Conservation (phyloP, 2,329 filamentous ascomycete genomes). For the Tolypocladium inflatum region DNA sequence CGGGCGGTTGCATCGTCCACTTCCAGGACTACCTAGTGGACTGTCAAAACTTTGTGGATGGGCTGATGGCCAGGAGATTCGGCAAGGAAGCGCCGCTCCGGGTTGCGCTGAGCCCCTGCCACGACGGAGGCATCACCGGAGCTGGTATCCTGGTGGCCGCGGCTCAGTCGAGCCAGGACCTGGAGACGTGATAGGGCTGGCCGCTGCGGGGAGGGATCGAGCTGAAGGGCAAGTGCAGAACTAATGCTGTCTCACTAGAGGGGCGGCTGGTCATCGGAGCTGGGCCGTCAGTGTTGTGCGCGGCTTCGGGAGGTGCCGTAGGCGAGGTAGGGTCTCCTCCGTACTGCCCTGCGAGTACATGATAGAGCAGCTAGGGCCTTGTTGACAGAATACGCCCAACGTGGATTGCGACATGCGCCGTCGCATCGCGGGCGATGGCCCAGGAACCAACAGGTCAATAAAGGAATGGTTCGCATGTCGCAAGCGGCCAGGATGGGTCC, state of each 20-base stretch:
- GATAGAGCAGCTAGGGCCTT: neutral
- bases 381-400: neutral
- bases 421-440: neutral
- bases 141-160: slow-evolving; percentile 50
- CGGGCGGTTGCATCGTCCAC: slow-evolving; percentile 70
- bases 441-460: neutral
- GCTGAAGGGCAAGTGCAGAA: neutral
- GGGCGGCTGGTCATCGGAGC: neutral
- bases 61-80: slow-evolving; percentile 27
- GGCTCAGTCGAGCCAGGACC: slow-evolving; percentile 23
- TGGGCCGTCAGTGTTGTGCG: neutral
- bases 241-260: neutral
- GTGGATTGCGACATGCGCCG: neutral
- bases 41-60: slow-evolving; percentile 60
- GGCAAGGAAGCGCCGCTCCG: slow-evolving; percentile 23
- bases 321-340: no score
- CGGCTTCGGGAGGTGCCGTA: neutral
- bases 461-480: neutral
- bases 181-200: slow-evolving; percentile 6
- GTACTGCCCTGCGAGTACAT: neutral
- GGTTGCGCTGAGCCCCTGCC: slow-evolving; percentile 44
- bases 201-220: neutral
- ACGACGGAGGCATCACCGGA: slow-evolving; percentile 52
- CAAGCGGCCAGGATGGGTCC: neutral
- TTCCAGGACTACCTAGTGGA: slow-evolving; percentile 65